These are phyloP conservation scores for Solanum aculeatissimum DNA, from an alignment of 305 asterid species.

Conservation along the genomic window DNA sequence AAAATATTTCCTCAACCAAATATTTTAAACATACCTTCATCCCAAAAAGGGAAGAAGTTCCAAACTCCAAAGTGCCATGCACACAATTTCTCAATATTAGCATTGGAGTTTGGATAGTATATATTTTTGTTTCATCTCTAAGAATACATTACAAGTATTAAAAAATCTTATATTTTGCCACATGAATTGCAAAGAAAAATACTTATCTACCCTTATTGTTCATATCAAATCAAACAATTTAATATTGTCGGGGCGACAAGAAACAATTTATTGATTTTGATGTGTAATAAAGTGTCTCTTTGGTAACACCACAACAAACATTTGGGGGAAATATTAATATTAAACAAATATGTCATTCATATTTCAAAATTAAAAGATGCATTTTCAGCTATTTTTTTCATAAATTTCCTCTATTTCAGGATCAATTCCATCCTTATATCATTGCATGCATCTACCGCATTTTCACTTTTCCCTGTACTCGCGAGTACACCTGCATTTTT, in stretches of 20 bases:
- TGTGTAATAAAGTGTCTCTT: neutral
- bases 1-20: no score
- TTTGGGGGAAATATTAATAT: neutral
- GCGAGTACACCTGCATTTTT: neutral
- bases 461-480: neutral
- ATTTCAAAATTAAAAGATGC: neutral
- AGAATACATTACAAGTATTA: neutral
- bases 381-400: neutral
- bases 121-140: neutral
- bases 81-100: no score
- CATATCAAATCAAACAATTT: neutral
- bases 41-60: no score
- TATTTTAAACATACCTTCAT: no score
- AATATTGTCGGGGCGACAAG: neutral
- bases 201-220: neutral
- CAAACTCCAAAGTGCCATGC: no score
- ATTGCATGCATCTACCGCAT: neutral
- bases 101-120: neutral
- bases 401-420: neutral
- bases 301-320: neutral
- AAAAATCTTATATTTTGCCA: neutral
- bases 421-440: neutral
- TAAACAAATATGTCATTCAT: neutral
- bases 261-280: neutral
- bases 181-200: neutral